A percentile compares a stretch with the other conserved stretches of the same genome.
phyloP scores from a whole-genome alignment of 768 basidiomycete genomes.

The Russula earlei region DNA sequence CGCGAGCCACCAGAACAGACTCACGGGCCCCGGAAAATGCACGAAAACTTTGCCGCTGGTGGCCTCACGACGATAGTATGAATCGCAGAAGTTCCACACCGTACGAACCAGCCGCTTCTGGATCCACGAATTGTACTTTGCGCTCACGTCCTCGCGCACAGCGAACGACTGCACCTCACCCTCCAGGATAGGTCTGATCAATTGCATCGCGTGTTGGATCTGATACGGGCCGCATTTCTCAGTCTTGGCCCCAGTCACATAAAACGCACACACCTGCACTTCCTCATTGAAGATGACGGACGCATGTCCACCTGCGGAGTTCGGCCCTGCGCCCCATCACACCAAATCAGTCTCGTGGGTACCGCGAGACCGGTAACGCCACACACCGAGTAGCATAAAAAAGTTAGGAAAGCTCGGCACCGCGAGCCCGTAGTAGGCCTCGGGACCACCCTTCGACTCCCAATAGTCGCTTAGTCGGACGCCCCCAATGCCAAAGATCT shows the following conservation, averaged over 20 bases:
- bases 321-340: conserved; percentile 29
- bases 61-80: conserved; percentile 40
- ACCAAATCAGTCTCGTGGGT: background rate
- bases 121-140: conserved; percentile 43
- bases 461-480: conserved; percentile 37
- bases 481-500: conserved; percentile 36
- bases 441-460: conserved; percentile 38
- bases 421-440: conserved; percentile 39
- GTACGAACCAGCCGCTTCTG: conserved; percentile 37
- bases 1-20: conserved; percentile 44
- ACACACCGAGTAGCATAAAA: conserved; percentile 17
- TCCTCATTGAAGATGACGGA: conserved; percentile 50
- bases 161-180: conserved; percentile 42
- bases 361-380: background rate
- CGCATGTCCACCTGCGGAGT: conserved; percentile 48
- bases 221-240: conserved; percentile 23
- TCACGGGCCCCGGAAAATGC: conserved; percentile 46
- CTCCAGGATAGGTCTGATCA: conserved; percentile 44
- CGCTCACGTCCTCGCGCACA: conserved; percentile 37
- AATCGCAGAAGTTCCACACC: conserved; percentile 46
- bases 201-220: conserved; percentile 41
- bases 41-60: conserved; percentile 33
- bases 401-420: conserved; percentile 20
- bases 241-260: background rate
- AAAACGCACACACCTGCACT: conserved; percentile 34